A percentile compares a stretch with the other conserved stretches of the same genome.
Conservation (phyloP, 306 rosid genomes). For the Clitoria ternatea region DNA sequence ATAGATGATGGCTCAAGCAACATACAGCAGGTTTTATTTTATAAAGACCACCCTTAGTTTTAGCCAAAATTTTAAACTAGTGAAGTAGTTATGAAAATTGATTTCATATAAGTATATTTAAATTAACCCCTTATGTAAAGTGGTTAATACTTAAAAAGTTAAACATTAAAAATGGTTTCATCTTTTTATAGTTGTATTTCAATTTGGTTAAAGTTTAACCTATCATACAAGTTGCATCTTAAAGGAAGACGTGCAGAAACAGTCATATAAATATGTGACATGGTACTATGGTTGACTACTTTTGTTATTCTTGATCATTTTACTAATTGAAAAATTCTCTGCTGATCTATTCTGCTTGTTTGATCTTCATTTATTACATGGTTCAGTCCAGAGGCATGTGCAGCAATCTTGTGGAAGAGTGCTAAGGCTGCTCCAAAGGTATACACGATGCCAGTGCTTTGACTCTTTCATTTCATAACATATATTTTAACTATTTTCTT, state of each 20-base stretch:
- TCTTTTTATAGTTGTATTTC: not conserved
- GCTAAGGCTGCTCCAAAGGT: constrained; percentile 93
- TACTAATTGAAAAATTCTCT: not conserved
- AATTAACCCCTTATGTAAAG: not conserved
- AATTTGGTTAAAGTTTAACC: not conserved
- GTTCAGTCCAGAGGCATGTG: constrained; percentile 95
- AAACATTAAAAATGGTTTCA: not conserved
- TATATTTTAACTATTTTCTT: constrained; percentile 10
- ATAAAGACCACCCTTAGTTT: not conserved
- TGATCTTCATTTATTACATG: constrained; percentile 36
- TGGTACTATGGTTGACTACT: not conserved
- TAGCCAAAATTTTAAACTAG: not conserved
- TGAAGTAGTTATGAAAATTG: not conserved
- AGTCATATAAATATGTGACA: not conserved
- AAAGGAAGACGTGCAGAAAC: not conserved
- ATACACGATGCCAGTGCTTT: not conserved
- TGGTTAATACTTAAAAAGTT: too few relatives aligned
- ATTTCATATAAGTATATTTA: not conserved
- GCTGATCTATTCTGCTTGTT: constrained; percentile 26
- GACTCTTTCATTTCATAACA: not conserved
- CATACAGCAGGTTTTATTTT: not conserved
- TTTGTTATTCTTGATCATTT: not conserved
- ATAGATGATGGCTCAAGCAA: not conserved
- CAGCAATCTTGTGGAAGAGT: constrained; percentile 94
- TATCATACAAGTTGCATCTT: not conserved